Base-by-base conservation (phyloP, 1,139 yeast species). In the Ogataea hybrid region DNA sequence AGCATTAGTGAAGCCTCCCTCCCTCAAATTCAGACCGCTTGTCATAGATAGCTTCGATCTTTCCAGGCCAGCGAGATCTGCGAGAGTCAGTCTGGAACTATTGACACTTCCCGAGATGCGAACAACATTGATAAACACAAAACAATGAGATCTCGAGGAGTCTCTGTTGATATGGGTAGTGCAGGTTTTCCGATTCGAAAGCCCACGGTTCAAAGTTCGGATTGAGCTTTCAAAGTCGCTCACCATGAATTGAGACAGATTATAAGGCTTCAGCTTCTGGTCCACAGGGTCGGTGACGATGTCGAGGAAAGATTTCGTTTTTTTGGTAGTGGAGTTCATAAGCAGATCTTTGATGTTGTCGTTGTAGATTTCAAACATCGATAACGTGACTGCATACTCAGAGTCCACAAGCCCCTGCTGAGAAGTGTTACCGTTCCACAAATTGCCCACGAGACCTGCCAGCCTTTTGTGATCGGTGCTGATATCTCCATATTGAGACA, bases 31-130 rank as follows among this genome's bases (percentile, higher is more conserved):
- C 22, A 59, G 55, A 3, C 75, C 77, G 10, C 62, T 61, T 0
- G 76, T 69, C 44, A 65, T 64, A 2, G 78, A 69, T 6, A 61
- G 48, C 44, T 70, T 71, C 23, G 71, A 61, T 48, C 78, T 62
- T 53, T 75, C 79, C 6, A 74, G 65, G 2, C 79, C 78, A 0
- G 79, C 78, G 21, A 75, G 51, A 47, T 75, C 80, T 0, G 73
- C 75, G 37, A 75, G 56, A 0, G 74, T 69, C 29, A 75, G 55
- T 39, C 71, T 57, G 8, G 68, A 52, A 1, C 58, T 15, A 11
- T 40, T 48, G 5, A 51, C 25, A 8, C 38, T 18, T n/a, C 52
- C 57, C 39, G 43, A 51, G n/a, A 48, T 22, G 28, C 49, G 51
- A 7, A 50, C 22, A 7, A 50, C 35, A 37, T 58, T 58, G 22